Evolutionary conservation across 257 asterid species (phyloP).

Genomic region (Nemophila menziesii): DNA sequence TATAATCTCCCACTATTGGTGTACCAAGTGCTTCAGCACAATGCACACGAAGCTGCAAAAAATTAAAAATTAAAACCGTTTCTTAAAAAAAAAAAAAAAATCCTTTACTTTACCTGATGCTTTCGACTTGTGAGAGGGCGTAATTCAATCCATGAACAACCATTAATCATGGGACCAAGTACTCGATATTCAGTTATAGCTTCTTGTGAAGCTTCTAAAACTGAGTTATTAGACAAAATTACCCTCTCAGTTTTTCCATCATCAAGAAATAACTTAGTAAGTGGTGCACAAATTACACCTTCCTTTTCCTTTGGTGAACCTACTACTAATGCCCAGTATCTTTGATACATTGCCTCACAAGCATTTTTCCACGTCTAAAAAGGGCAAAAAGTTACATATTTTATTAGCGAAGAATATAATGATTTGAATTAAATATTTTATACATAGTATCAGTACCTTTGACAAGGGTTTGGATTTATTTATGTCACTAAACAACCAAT

Average conservation of each 20-base stretch:
- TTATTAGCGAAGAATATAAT: not conserved
- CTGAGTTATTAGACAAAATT: slow-evolving; percentile 57
- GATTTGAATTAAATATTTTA: not conserved
- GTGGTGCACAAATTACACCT: slow-evolving; percentile 70
- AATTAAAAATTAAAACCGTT: too few species aligned
- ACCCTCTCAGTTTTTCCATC: slow-evolving; percentile 83
- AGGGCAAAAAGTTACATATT: slow-evolving; percentile 1
- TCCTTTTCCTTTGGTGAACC: slow-evolving; percentile 80
- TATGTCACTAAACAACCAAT: slow-evolving; percentile 52
- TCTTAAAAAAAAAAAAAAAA: too few species aligned
- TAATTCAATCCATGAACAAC: slow-evolving; percentile 93
- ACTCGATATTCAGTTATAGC: slow-evolving; percentile 80
- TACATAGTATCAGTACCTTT: slow-evolving; percentile 33
- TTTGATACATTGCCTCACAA: slow-evolving; percentile 47
- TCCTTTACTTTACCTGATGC: slow-evolving; percentile 82
- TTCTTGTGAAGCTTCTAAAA: slow-evolving; percentile 76
- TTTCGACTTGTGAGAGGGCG: slow-evolving; percentile 65
- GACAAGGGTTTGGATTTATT: slow-evolving; percentile 41
- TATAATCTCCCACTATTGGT: slow-evolving; percentile 91
- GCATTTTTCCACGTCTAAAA: slow-evolving; percentile 64
- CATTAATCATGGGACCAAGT: slow-evolving; percentile 84
- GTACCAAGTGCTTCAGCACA: slow-evolving; percentile 96
- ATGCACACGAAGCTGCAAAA: slow-evolving; percentile 73
- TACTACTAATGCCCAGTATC: slow-evolving; percentile 88
- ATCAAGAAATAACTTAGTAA: slow-evolving; percentile 71